Conservation (phyloP, 768 basidiomycete genomes). For the Mycena floridula region DNA sequence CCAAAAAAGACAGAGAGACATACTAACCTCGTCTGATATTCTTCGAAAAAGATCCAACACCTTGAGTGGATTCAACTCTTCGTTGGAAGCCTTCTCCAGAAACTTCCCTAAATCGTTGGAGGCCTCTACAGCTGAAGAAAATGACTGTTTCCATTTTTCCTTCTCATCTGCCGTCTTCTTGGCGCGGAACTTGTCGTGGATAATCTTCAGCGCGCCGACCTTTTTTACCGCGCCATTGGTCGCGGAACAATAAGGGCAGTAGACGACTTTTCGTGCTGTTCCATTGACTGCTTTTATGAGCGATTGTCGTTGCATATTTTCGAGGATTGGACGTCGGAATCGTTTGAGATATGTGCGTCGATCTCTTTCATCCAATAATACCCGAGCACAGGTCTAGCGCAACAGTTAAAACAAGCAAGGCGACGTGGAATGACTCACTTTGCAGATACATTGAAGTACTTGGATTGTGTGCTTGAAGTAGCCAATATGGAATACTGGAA, state of each 20-base stretch:
- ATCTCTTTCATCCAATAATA: conserved; percentile 83
- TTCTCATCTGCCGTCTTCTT: conserved; percentile 89
- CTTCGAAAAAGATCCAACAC: conserved; percentile 88
- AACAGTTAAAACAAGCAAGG: conserved; percentile 4
- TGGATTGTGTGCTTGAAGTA: conserved; percentile 95
- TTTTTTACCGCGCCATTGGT: conserved; percentile 97
- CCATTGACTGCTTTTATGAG: conserved; percentile 82
- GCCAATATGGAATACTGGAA: conserved; percentile 98
- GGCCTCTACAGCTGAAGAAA: conserved; percentile 73
- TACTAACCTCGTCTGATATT: conserved; percentile 81
- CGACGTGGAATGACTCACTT: conserved; percentile 42
- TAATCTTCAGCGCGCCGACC: conserved; percentile 89
- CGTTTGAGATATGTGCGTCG: conserved; percentile 78
- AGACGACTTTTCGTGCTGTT: conserved; percentile 81
- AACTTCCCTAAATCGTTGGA: conserved; percentile 84
- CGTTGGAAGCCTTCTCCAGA: conserved; percentile 80
- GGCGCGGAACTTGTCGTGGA: conserved; percentile 95
- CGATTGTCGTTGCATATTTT: conserved; percentile 84
- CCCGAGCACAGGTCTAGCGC: conserved; percentile 79
- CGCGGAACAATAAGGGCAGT: conserved; percentile 90
- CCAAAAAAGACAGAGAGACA: neutral
- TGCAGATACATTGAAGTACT: conserved; percentile 95
- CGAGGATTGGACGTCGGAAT: conserved; percentile 87
- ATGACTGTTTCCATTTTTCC: conserved; percentile 81
- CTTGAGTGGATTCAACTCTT: conserved; percentile 93